Base-by-base conservation (phyloP, 345 rosid species). In the Abelmoschus esculentus region DNA sequence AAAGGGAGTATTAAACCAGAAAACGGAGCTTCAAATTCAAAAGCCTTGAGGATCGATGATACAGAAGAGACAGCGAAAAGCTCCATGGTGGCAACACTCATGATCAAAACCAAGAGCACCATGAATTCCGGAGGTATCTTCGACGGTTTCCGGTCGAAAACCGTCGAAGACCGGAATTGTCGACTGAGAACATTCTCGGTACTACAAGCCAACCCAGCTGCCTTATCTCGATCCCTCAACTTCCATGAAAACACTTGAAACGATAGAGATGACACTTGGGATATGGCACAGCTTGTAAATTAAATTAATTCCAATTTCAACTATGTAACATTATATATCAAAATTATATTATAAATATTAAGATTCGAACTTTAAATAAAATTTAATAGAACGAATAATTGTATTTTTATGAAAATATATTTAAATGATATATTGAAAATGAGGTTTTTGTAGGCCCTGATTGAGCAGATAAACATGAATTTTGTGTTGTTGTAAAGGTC, bases 191-290 rank as follows among this genome's bases (percentile, higher is more conserved):
- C 81, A 59, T 70, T 85, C 74, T 56, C 75, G 5, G 75, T 53
- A 61, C 70, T 89, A 76, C 96, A 78, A 71, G 89, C 85, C 67
- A 89, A 91, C 77, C 97, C 93, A 26, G 96, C 91, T 19, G 96
- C 97, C 53, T 65, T 83, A 77, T 89, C 79, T 61, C 82, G 96
- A 64, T 82, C 92, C 32, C 75, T 81, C 75, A 83, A 84, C 72
- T 91, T 91, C 85, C 88, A 75, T 0, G 96, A 91, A 71, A 10
- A 12, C n/a, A n/a, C n/a, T n/a, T n/a, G n/a, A n/a, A n/a, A n/a
- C n/a, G 61, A 53, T 49, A 53, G 47, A 67, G 13, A 67, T 66
- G 6, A 22, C 15, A 42, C 11, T 42, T n/a, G n/a, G n/a, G n/a
- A 40, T 40, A 40, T 7, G 12, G 22, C n/a, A n/a, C n/a, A n/a